Conservation (phyloP, 2,329 filamentous ascomycete species). For the Sclerotinia nivalis region DNA sequence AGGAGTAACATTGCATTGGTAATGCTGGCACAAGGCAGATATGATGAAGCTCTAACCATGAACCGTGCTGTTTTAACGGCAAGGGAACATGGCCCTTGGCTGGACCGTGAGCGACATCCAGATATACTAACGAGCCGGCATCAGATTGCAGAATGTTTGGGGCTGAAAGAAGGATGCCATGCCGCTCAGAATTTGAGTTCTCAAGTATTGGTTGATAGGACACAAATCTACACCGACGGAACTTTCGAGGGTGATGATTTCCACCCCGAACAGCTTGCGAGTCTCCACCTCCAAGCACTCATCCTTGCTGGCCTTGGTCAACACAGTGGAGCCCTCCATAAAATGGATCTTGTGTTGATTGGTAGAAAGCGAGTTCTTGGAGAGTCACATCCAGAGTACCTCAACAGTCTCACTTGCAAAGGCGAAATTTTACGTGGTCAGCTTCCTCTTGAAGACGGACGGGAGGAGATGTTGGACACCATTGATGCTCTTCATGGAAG, state of each 20-base stretch:
- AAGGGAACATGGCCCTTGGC: conserved; percentile 33
- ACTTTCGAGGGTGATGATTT: conserved; percentile 32
- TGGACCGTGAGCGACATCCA: conserved; percentile 32
- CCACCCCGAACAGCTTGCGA: conserved; percentile 35
- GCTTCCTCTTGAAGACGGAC: conserved; percentile 28
- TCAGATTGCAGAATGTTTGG: conserved; percentile 33
- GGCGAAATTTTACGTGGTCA: conserved; percentile 35
- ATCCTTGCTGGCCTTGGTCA: conserved; percentile 34
- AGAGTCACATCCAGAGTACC: conserved; percentile 32
- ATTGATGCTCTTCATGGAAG: conserved; percentile 33
- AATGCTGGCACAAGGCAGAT: conserved; percentile 32
- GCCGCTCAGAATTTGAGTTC: conserved; percentile 34
- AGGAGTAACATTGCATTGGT: conserved; percentile 33
- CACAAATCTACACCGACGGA: conserved; percentile 32
- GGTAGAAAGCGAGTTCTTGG: conserved; percentile 31
- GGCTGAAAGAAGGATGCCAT: conserved; percentile 32
- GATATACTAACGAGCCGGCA: conserved; percentile 37
- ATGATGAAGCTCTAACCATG: conserved; percentile 33
- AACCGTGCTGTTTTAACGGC: conserved; percentile 29
- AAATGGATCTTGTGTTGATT: conserved; percentile 31
- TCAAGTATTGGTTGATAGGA: conserved; percentile 29
- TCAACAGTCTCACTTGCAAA: conserved; percentile 34
- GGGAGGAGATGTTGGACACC: conserved; percentile 27
- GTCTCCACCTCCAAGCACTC: conserved; percentile 35
- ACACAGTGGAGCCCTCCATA: conserved; percentile 30